phyloP scores from a whole-genome alignment of 1,284 basidiomycete species.

The Earliella scabrosa region DNA sequence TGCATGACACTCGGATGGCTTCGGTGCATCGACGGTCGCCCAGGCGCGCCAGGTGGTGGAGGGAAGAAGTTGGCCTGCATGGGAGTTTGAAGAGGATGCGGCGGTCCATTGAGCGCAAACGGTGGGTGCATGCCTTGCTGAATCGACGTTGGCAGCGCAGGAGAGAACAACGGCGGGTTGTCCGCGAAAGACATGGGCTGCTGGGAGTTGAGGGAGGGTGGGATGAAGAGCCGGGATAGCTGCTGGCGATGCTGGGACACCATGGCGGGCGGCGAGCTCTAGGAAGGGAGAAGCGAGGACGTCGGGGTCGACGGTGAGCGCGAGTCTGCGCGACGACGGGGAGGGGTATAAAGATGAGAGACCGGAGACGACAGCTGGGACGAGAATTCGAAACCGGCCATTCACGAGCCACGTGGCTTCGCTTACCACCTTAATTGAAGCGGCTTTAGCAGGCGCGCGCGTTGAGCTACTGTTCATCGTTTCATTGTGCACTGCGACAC shows the following conservation, averaged over 20 bases:
- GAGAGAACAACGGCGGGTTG: conserved; percentile 59
- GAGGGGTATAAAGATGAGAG: conserved; percentile 7
- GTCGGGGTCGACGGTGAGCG: conserved; percentile 6
- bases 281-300: not conserved
- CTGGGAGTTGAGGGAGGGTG: conserved; percentile 35
- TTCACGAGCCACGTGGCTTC: conserved; percentile 7
- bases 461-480: too few species aligned
- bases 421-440: conserved; percentile 1
- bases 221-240: conserved; percentile 40
- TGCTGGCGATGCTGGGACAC: conserved; percentile 35
- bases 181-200: conserved; percentile 36
- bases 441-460: too few species aligned
- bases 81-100: conserved; percentile 62
- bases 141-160: conserved; percentile 62
- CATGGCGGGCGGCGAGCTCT: conserved; percentile 11
- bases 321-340: conserved; percentile 4
- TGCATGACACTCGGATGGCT: conserved; percentile 66
- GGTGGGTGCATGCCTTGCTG: conserved; percentile 60
- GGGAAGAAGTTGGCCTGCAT: conserved; percentile 68
- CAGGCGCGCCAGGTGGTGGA: conserved; percentile 52
- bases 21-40: conserved; percentile 49
- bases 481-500: too few species aligned
- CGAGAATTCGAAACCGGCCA: not conserved
- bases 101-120: conserved; percentile 44
- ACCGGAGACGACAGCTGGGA: not conserved